These are phyloP conservation scores for Chrysosphaeria jannelii DNA, from an alignment of 2,329 filamentous ascomycete genomes.

Conservation along the genomic window DNA sequence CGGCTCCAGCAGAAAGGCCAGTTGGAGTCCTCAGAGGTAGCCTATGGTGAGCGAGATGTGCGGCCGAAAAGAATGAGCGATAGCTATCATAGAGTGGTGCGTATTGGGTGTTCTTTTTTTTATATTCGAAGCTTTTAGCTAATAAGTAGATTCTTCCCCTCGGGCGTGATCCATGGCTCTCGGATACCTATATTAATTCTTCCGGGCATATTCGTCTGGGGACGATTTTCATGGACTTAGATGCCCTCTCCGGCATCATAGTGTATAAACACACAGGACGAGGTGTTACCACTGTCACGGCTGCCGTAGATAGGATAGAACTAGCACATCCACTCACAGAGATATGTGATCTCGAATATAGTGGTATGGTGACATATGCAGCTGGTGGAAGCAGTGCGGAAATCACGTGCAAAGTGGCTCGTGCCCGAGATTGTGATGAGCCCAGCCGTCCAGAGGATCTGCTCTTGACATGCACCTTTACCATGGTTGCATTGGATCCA, in stretches of 20 bases:
- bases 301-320: conserved; percentile 18
- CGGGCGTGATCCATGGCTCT: conserved; percentile 43
- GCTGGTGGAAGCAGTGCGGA: conserved; percentile 45
- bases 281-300: conserved; percentile 19
- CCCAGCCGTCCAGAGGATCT: conserved; percentile 14
- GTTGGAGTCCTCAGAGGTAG: conserved; percentile 5
- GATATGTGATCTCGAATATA: conserved; percentile 51
- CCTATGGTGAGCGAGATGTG: conserved; percentile 18
- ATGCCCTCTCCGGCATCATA: conserved; percentile 46
- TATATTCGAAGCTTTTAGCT: too few relatives aligned
- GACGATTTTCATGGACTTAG: conserved; percentile 50
- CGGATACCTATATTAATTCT: conserved; percentile 51
- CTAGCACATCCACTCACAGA: conserved; percentile 42
- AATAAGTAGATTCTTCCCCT: conserved; percentile 27
- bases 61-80: conserved; percentile 39
- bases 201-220: conserved; percentile 41
- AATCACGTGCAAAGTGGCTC: conserved; percentile 42
- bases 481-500: conserved; percentile 47
- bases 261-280: conserved; percentile 37
- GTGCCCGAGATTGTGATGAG: conserved; percentile 28
- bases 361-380: conserved; percentile 30
- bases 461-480: conserved; percentile 25
- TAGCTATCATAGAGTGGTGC: conserved; percentile 34
- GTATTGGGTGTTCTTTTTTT: too few relatives aligned
- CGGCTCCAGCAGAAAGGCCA: conserved; percentile 18